Conservation (phyloP, 768 basidiomycete species). For the Tephrocybe sp. region DNA sequence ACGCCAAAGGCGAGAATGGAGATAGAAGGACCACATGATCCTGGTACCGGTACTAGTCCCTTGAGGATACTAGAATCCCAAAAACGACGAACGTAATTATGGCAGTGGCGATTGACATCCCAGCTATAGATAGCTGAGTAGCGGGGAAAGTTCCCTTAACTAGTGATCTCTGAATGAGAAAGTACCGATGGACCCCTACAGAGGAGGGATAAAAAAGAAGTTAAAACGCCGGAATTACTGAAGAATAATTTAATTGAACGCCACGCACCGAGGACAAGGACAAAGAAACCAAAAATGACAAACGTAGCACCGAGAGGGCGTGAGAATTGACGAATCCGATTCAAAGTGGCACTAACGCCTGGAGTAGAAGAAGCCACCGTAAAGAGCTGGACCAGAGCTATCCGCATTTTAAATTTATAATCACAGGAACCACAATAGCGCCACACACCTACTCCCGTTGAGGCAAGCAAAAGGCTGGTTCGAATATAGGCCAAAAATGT, state of each 20-base stretch:
- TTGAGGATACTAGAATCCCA: conserved; percentile 14
- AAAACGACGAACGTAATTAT: conserved; percentile 16
- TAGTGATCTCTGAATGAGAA: conserved; percentile 47
- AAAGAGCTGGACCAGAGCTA: conserved; percentile 56
- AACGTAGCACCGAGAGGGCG: conserved; percentile 49
- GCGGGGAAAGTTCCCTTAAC: conserved; percentile 50
- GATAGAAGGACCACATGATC: too few relatives aligned
- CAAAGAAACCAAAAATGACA: conserved; percentile 41
- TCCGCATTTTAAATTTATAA: background rate
- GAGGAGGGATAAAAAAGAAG: background rate
- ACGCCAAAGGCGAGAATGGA: too few relatives aligned
- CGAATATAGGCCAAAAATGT: conserved; percentile 63
- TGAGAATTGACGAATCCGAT: conserved; percentile 30
- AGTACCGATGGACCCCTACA: conserved; percentile 49
- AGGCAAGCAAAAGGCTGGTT: conserved; percentile 56
- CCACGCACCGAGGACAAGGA: conserved; percentile 46
- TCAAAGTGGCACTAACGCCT: conserved; percentile 4
- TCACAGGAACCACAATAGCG: background rate
- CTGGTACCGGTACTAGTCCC: background rate
- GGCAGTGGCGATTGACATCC: conserved; percentile 27
- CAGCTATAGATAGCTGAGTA: conserved; percentile 39
- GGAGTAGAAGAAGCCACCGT: conserved; percentile 26
- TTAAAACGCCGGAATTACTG: background rate
- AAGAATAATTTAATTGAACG: background rate
- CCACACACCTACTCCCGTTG: conserved; percentile 55